Base-by-base conservation (phyloP, 306 rosid genomes). In the Carpinus fangiana region DNA sequence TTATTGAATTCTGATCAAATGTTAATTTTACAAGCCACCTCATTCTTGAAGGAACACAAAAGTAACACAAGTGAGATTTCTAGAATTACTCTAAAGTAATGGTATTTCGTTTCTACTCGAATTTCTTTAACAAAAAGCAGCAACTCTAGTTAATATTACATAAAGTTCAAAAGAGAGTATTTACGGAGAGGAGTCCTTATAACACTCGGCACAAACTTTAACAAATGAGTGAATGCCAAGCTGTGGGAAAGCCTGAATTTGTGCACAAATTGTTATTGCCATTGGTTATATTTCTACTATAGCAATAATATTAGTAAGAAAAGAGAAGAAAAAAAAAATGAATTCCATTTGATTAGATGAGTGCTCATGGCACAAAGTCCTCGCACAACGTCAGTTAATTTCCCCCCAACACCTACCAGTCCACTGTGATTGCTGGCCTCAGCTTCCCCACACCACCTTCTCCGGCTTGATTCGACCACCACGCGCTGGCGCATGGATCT, bases 181-280 rank as follows among this genome's bases (percentile, higher is more conserved):
- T 87, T 87, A 93, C 99, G 88, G 76, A 10, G 91, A 75, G 73
- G 83, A 81, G 55, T 84, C 76, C 77, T 96, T 93, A 84, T 86
- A 96, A 81, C 99, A 96, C 70, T 91, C 97, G 38, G 90, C 85
- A 70, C 99, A 96, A 82, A 96, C 98, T 76, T 98, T 87, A 38
- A 91, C 98, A 46, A 88, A 52, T 2, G 93, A 85, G 83, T 89
- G 85, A 82, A 96, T 84, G 71, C 92, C 94, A 79, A 93, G 93
- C 65, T 96, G 97, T 7, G 97, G 98, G 55, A 96, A 84, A 52
- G 96, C 92, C 99, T 96, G 89, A 77, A 54, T 52, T 68, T 23
- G 50, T 23, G 16, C 84, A 82, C 23, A 79, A 67, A 78, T 46
- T 48, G 83, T 79, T 53, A 64, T 79, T 82, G 66, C 56, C 48